These are phyloP conservation scores for Metarhizium anisopliae DNA, from an alignment of 2,329 filamentous ascomycete species.

Conservation along the genomic window DNA sequence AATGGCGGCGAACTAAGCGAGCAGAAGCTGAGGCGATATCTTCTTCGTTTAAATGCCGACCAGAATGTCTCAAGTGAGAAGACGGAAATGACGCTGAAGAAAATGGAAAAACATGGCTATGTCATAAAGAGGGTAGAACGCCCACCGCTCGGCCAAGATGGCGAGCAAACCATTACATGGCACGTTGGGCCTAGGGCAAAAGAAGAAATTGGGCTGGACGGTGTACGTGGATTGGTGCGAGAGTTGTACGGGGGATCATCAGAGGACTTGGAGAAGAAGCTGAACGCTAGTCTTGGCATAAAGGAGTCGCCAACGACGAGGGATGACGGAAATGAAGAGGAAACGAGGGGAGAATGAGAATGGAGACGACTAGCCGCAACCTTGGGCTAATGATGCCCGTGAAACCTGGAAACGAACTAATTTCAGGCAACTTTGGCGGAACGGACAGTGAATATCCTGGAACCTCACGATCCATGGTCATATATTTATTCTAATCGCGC, in stretches of 20 bases:
- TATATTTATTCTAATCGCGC: background rate
- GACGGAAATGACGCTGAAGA: constrained; percentile 65
- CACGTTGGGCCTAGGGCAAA: constrained; percentile 77
- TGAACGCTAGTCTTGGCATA: constrained; percentile 54
- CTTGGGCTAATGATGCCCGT: background rate
- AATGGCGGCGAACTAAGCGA: constrained; percentile 67
- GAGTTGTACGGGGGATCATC: constrained; percentile 46
- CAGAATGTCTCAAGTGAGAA: constrained; percentile 65
- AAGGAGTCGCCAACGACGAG: constrained; percentile 16
- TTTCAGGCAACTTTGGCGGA: background rate
- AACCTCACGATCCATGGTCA: background rate
- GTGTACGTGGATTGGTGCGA: constrained; percentile 62
- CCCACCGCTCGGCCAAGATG: constrained; percentile 40
- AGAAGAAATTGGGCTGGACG: constrained; percentile 71
- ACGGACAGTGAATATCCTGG: no score
- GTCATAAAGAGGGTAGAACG: constrained; percentile 65
- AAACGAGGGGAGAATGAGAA: constrained; percentile 1
- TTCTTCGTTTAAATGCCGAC: constrained; percentile 67
- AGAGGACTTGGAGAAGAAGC: constrained; percentile 48
- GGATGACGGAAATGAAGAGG: constrained; percentile 14
- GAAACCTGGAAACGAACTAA: background rate
- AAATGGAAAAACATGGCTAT: constrained; percentile 76
- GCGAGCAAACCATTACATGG: constrained; percentile 73
- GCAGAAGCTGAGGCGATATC: constrained; percentile 65
- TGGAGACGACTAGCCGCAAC: background rate